These are phyloP conservation scores for Oryza australiensis DNA, from an alignment of 176 grass and related monocot genomes.

Conservation along the genomic window DNA sequence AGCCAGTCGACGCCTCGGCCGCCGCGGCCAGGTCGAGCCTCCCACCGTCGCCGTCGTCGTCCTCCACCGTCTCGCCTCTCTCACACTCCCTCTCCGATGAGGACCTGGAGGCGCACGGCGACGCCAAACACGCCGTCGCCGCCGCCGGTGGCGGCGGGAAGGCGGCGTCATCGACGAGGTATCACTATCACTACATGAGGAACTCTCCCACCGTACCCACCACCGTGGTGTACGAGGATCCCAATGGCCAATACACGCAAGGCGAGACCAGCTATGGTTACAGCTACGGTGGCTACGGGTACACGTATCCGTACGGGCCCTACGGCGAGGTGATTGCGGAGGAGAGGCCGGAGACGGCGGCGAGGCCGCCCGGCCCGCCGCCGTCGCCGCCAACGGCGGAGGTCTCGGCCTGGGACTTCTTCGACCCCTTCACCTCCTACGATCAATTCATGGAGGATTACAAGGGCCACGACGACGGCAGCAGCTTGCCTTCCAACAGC, in stretches of 20 bases:
- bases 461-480: not conserved
- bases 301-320: slow-evolving; percentile 33
- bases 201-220: slow-evolving; percentile 49
- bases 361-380: slow-evolving; percentile 8
- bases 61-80: slow-evolving; percentile 73
- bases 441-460: slow-evolving; percentile 48
- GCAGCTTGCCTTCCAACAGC: slow-evolving; percentile 44
- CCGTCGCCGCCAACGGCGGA: slow-evolving; percentile 53
- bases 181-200: slow-evolving; percentile 46
- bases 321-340: slow-evolving; percentile 28
- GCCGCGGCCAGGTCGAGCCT: slow-evolving; percentile 30
- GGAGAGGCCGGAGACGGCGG: not conserved
- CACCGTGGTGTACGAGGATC: slow-evolving; percentile 41
- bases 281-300: slow-evolving; percentile 29
- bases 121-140: not conserved
- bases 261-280: slow-evolving; percentile 32
- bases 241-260: slow-evolving; percentile 26
- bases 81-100: slow-evolving; percentile 74
- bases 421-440: slow-evolving; percentile 68
- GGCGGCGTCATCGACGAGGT: slow-evolving; percentile 2
- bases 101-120: slow-evolving; percentile 4
- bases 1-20: slow-evolving; percentile 3
- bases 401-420: slow-evolving; percentile 65
- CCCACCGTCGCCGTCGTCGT: slow-evolving; percentile 45
- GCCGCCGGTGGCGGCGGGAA: not conserved